Evolutionary conservation across 176 grass and related monocot genomes (phyloP).

Genomic region (Elymus sibiricus): DNA sequence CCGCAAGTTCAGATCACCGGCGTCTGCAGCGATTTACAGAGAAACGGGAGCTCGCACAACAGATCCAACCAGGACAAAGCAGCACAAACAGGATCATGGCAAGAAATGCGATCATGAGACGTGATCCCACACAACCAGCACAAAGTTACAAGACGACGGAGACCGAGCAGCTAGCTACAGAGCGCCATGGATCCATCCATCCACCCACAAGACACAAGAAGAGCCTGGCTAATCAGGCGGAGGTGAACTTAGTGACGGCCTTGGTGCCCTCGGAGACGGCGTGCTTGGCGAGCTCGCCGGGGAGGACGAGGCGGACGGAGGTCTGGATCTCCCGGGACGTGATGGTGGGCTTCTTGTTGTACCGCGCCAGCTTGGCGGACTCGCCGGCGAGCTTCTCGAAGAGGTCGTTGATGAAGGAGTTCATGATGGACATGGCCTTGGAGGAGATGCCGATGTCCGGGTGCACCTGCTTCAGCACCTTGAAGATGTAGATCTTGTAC

Average conservation of each 20-base stretch:
- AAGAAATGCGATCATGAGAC: too few relatives aligned
- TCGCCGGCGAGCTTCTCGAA: slow-evolving; percentile 74
- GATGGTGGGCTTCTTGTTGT: slow-evolving; percentile 74
- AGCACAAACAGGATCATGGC: too few relatives aligned
- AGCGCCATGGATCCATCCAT: too few relatives aligned
- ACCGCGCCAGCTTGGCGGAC: slow-evolving; percentile 31
- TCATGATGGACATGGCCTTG: slow-evolving; percentile 99
- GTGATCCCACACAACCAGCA: too few relatives aligned
- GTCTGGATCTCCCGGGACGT: slow-evolving; percentile 62
- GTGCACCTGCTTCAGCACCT: slow-evolving; percentile 94
- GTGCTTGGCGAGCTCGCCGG: slow-evolving; percentile 53
- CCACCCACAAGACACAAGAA: too few relatives aligned
- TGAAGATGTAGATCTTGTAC: slow-evolving; percentile 97
- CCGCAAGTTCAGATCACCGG: too few relatives aligned
- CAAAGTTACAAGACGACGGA: too few relatives aligned
- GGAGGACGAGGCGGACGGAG: slow-evolving; percentile 64
- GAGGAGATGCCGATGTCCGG: slow-evolving; percentile 86
- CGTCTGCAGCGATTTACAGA: too few relatives aligned
- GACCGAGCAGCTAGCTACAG: too few relatives aligned
- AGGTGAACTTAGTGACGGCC: slow-evolving; percentile 61
- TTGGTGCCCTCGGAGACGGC: slow-evolving; percentile 62
- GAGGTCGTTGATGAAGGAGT: slow-evolving; percentile 90
- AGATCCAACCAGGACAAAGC: too few relatives aligned
- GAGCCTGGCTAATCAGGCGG: not conserved
- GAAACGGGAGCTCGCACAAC: too few relatives aligned